phyloP scores from a whole-genome alignment of 306 rosid genomes.

The Delonix regia region DNA sequence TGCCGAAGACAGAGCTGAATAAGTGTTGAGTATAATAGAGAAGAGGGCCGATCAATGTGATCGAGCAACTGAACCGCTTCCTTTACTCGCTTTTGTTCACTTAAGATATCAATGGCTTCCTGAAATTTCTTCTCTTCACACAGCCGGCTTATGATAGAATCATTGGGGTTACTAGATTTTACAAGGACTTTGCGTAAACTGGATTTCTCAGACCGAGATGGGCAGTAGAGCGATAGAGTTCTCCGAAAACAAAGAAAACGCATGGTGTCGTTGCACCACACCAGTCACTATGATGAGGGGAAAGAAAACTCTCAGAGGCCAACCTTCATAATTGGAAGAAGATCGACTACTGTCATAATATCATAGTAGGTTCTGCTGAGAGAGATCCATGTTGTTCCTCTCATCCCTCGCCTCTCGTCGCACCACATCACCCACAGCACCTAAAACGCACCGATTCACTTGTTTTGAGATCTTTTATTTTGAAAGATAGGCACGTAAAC shows the following conservation, averaged over 20 bases:
- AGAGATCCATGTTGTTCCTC: too few species aligned
- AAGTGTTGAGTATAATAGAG: slow-evolving; percentile 56
- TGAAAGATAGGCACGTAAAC: too few species aligned
- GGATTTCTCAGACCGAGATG: slow-evolving; percentile 7
- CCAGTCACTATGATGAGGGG: too few species aligned
- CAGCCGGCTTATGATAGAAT: slow-evolving; percentile 37
- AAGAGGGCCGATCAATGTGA: slow-evolving; percentile 46
- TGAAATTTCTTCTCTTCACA: slow-evolving; percentile 45
- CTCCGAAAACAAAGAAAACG: slow-evolving; percentile 12
- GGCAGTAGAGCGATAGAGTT: slow-evolving; percentile 39
- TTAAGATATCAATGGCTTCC: slow-evolving; percentile 53
- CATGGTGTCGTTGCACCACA: too few species aligned
- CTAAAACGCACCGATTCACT: too few species aligned
- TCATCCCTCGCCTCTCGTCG: too few species aligned
- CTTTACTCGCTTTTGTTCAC: slow-evolving; percentile 50
- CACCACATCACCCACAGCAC: too few species aligned
- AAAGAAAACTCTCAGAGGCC: too few species aligned
- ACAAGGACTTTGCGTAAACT: not conserved
- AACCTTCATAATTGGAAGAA: too few species aligned
- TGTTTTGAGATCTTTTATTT: too few species aligned
- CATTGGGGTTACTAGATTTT: slow-evolving; percentile 41
- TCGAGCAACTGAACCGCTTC: slow-evolving; percentile 60
- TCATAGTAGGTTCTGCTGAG: too few species aligned
- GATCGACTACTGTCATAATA: too few species aligned
- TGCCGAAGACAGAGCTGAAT: slow-evolving; percentile 49